These are phyloP conservation scores for Fusarium albidum DNA, from an alignment of 2,329 filamentous ascomycete genomes.

Conservation along the genomic window DNA sequence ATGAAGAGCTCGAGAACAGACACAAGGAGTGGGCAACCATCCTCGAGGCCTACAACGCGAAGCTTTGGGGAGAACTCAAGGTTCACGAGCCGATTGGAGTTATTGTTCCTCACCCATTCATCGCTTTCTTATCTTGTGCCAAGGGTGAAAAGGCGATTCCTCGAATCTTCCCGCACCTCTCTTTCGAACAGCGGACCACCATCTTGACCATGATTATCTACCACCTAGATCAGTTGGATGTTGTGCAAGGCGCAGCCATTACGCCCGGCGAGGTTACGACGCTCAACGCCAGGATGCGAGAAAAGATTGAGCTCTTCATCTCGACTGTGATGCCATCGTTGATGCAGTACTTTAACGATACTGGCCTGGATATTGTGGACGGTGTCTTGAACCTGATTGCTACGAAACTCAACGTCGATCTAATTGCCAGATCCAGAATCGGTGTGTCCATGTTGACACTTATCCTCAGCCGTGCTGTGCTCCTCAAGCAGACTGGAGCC, in stretches of 20 bases:
- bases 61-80: constrained; percentile 87
- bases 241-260: constrained; percentile 82
- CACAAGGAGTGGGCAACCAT: constrained; percentile 75
- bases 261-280: constrained; percentile 74
- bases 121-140: constrained; percentile 90
- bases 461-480: constrained; percentile 91
- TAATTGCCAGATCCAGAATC: constrained; percentile 86
- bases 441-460: constrained; percentile 92
- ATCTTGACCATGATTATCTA: constrained; percentile 96
- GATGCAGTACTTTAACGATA: constrained; percentile 90
- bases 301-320: constrained; percentile 92
- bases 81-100: constrained; percentile 89
- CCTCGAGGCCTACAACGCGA: constrained; percentile 75
- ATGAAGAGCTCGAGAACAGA: constrained; percentile 73
- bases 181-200: constrained; percentile 90
- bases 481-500: constrained; percentile 82
- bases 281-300: constrained; percentile 79
- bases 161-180: constrained; percentile 92
- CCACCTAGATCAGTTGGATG: constrained; percentile 90
- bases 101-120: constrained; percentile 88
- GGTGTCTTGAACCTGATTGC: constrained; percentile 88
- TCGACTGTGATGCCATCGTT: constrained; percentile 88
- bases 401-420: constrained; percentile 81
- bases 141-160: constrained; percentile 98
- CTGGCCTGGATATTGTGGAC: constrained; percentile 88